These are phyloP conservation scores for Penicillium sp. DNA, from an alignment of 2,329 filamentous ascomycete genomes.

Conservation along the genomic window DNA sequence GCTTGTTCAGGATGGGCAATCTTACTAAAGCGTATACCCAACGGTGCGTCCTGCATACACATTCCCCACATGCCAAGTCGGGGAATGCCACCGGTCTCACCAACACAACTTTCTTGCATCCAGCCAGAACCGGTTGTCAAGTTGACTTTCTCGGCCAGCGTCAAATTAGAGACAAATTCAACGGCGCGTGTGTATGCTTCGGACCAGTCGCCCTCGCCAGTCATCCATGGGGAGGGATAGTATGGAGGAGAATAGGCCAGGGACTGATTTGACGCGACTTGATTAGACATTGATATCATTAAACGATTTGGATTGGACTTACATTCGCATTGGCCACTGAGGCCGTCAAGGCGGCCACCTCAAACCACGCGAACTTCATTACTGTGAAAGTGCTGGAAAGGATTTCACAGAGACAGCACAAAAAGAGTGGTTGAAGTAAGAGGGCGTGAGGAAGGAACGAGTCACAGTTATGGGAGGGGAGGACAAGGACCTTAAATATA, in stretches of 20 bases:
- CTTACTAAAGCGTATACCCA: slow-evolving; percentile 63
- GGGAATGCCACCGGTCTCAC: slow-evolving; percentile 51
- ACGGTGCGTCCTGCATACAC: slow-evolving; percentile 79
- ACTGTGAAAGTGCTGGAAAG: not conserved
- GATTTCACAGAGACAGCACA: not conserved
- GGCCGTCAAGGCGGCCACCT: slow-evolving; percentile 26
- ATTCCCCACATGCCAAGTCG: slow-evolving; percentile 55
- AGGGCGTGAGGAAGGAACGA: not conserved
- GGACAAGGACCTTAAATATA: slow-evolving; percentile 1
- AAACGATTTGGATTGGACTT: not conserved
- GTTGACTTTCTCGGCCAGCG: slow-evolving; percentile 83
- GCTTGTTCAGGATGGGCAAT: not conserved
- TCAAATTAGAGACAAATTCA: slow-evolving; percentile 72
- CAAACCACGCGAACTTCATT: slow-evolving; percentile 33
- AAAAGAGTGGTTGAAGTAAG: not conserved
- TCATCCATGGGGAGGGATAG: slow-evolving; percentile 83
- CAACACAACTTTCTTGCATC: slow-evolving; percentile 65
- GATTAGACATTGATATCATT: slow-evolving; percentile 2
- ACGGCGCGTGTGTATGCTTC: slow-evolving; percentile 67
- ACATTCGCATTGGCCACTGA: slow-evolving; percentile 30
- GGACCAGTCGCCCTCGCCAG: slow-evolving; percentile 64
- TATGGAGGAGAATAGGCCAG: slow-evolving; percentile 51
- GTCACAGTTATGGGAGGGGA: not conserved
- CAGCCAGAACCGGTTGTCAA: slow-evolving; percentile 83
- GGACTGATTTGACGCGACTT: slow-evolving; percentile 15